Percentiles rank a stretch among this genome's conserved stretches.
Evolutionary conservation across 2,329 filamentous ascomycete species (phyloP).

Genomic region (Arachnomyces sp.): DNA sequence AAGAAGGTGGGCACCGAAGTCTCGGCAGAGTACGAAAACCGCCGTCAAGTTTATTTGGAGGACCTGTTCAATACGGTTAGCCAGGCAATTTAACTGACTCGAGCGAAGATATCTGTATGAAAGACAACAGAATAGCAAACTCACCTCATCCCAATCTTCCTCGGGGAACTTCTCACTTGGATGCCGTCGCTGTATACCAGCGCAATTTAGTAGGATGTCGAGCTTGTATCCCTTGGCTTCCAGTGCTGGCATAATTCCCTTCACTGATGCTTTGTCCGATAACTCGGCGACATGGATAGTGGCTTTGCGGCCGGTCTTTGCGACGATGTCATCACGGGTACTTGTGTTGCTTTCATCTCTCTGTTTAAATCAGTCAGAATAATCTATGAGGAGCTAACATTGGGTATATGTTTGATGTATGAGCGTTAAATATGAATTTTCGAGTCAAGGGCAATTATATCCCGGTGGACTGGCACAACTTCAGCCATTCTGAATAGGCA

Average conservation of each 20-base stretch:
- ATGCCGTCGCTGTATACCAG: slow-evolving; percentile 74
- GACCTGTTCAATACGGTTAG: slow-evolving; percentile 40
- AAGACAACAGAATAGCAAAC: slow-evolving; percentile 8
- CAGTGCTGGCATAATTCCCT: slow-evolving; percentile 32
- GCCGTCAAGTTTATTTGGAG: slow-evolving; percentile 79
- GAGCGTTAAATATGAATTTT: too few relatives aligned
- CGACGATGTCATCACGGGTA: slow-evolving; percentile 35
- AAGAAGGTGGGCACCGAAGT: slow-evolving; percentile 73
- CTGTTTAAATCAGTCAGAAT: slow-evolving; percentile 24
- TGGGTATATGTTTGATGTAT: too few relatives aligned
- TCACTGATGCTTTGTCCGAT: slow-evolving; percentile 33
- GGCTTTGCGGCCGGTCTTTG: slow-evolving; percentile 31
- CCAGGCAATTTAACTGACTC: neutral
- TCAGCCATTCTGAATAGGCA: neutral
- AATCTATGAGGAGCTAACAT: too few relatives aligned
- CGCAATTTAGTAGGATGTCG: slow-evolving; percentile 76
- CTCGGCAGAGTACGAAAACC: slow-evolving; percentile 70
- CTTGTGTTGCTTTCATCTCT: slow-evolving; percentile 44
- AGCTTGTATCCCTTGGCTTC: slow-evolving; percentile 47
- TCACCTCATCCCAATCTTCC: slow-evolving; percentile 62
- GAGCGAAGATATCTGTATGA: neutral
- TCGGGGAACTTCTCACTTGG: slow-evolving; percentile 67
- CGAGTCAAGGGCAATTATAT: too few relatives aligned
- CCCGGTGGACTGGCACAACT: too few relatives aligned
- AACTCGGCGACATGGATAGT: slow-evolving; percentile 38